Evolutionary conservation across 768 basidiomycete species (phyloP), one percentile per base, ranked within the genome.

Genomic region (Cystofilobasidium ferigula): DNA sequence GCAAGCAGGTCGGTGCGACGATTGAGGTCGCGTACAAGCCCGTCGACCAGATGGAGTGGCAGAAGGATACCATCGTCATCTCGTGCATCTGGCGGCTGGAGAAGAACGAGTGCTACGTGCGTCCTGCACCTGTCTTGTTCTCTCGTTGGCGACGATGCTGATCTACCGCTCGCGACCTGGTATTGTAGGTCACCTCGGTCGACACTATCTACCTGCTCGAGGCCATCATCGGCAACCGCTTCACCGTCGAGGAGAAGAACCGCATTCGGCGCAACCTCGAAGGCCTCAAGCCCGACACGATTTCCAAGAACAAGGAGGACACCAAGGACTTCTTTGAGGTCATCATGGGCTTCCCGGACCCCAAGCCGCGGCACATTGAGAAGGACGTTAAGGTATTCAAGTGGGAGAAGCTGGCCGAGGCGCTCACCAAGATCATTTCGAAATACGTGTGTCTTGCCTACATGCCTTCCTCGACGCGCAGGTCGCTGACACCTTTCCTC

Each of bases 161-260:
- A 18, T 18, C 16, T 28, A 28, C 7, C 20, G 34, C 2, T 35
- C n/a, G 12, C n/a, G 32, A 8, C 24, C n/a, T 18, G 12, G 22
- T 24, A 8, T 9, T n/a, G 2, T 26, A 64, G 63, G 57, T 93
- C 71, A 98, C 94, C 42, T 93, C 90, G 0, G 94, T 97, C 70
- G 94, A 98, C 74, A 85, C 94, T 76, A 93, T 98, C 72, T 89
- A 86, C 74, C 82, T 98, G 30, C 83, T 98, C 60, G 90, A 97
- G 78, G 84, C 85, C 69, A 77, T 87, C 53, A 81, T 83, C 45
- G 89, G 86, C 45, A 77, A 78, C 4, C 81, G 86, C 57, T 93
- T 95, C 72, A 85, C 85, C 35, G 87, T 95, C 57, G 91, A 95
- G 76, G 94, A 97, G 80, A 97, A 94, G 81, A 97, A 97, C 72